Evolutionary conservation across 345 rosid species (phyloP).

Genomic region (Gossypium herbaceum): DNA sequence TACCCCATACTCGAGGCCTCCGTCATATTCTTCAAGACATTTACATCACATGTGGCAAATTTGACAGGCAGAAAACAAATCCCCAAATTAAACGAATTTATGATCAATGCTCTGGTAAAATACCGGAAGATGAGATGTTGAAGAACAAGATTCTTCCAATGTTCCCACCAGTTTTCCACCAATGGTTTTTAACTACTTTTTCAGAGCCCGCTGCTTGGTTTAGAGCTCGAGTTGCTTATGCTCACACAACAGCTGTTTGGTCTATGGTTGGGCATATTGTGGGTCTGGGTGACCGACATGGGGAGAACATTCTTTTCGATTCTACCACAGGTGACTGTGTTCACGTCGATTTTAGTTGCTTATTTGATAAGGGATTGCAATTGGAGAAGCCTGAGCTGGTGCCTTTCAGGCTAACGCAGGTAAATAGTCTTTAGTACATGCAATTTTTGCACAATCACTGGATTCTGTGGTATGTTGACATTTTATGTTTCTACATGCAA

Average conservation of each 20-base stretch:
- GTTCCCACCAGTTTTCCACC: constrained; percentile 95
- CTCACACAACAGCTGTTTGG: constrained; percentile 98
- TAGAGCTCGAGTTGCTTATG: constrained; percentile 91
- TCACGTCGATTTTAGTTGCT: constrained; percentile 96
- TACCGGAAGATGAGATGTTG: constrained; percentile 84
- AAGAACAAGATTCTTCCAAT: constrained; percentile 87
- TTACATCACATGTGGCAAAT: constrained; percentile 69
- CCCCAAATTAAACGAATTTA: constrained; percentile 85
- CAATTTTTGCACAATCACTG: background rate
- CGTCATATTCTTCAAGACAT: constrained; percentile 91
- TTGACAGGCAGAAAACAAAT: constrained; percentile 89
- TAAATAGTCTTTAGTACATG: constrained; percentile 21
- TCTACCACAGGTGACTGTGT: constrained; percentile 99
- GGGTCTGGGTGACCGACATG: constrained; percentile 96
- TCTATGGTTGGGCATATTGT: constrained; percentile 99
- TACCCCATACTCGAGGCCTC: constrained; percentile 90
- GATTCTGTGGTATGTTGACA: background rate
- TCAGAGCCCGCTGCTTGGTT: constrained; percentile 99
- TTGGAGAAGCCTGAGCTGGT: constrained; percentile 98
- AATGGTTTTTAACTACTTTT: constrained; percentile 90
- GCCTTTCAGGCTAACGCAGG: constrained; percentile 97
- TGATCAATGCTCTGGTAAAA: constrained; percentile 78
- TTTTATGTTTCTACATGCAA: background rate
- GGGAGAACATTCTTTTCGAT: constrained; percentile 97
- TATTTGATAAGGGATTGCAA: constrained; percentile 93